Conservation (phyloP, 495 filamentous ascomycete species). For the Viridothelium virens region DNA sequence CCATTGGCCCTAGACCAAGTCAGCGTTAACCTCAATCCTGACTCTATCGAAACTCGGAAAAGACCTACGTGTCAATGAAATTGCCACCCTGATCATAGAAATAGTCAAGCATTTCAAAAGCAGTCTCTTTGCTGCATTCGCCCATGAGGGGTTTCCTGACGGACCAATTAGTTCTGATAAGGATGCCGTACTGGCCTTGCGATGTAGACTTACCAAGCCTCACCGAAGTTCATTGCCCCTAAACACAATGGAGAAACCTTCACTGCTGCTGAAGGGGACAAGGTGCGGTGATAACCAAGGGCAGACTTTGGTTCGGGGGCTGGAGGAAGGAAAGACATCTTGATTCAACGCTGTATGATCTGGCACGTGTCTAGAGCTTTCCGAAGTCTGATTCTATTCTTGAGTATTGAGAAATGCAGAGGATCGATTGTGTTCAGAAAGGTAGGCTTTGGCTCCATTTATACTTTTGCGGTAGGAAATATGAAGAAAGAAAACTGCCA, state of each 20-base stretch:
- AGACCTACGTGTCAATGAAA: constrained; percentile 25
- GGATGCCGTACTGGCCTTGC: no score
- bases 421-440: no score
- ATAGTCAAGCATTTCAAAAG: constrained; percentile 26
- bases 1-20: constrained; percentile 41
- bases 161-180: background rate
- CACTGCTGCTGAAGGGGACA: constrained; percentile 25
- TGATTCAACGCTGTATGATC: background rate
- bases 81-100: constrained; percentile 29
- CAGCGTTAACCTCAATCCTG: background rate
- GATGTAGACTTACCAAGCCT: constrained; percentile 1
- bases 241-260: constrained; percentile 26
- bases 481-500: no score
- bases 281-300: constrained; percentile 27
- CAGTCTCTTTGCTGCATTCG: constrained; percentile 25
- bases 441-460: no score
- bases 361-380: no score
- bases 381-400: no score
- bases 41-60: background rate
- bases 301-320: constrained; percentile 20
- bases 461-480: no score
- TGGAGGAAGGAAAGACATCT: background rate
- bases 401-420: no score
- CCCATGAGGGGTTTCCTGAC: constrained; percentile 19
- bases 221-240: constrained; percentile 24